Evolutionary conservation across 2,329 filamentous ascomycete genomes (phyloP).

Genomic region (Fusarium gaditjirri): DNA sequence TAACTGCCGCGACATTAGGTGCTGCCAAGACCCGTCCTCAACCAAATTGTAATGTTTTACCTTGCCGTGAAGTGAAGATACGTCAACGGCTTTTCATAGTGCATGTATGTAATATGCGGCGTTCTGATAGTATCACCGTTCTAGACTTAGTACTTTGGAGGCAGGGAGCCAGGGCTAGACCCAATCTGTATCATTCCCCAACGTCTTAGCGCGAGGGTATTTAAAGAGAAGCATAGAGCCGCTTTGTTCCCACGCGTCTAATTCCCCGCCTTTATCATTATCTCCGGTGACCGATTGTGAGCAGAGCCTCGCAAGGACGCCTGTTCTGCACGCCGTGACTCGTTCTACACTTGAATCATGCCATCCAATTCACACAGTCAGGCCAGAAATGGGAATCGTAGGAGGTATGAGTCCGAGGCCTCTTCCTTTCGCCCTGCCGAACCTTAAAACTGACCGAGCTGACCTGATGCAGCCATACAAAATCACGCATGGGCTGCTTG

Average conservation of each 20-base stretch:
- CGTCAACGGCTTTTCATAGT: background rate
- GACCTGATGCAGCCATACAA: conserved; percentile 17
- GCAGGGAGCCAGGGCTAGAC: background rate
- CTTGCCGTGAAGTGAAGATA: background rate
- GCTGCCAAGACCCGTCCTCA: conserved; percentile 5
- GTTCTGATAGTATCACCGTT: background rate
- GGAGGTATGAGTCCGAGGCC: conserved; percentile 11
- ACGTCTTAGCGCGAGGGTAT: conserved; percentile 10
- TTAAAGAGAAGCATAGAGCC: conserved; percentile 18
- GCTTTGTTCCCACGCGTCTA: conserved; percentile 7
- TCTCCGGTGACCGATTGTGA: background rate
- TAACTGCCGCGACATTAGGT: background rate
- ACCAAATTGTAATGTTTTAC: background rate
- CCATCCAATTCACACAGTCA: background rate
- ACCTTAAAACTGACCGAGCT: background rate
- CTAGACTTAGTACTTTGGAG: background rate
- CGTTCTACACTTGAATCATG: background rate
- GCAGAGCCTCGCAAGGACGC: background rate
- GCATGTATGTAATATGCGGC: background rate
- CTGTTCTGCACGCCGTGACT: background rate
- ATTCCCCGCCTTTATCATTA: background rate
- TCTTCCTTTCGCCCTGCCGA: background rate
- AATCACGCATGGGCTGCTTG: conserved; percentile 28
- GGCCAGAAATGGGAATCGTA: conserved; percentile 12
- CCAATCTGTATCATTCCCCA: background rate